phyloP scores from a whole-genome alignment of 352 stramenopile species.

The Phytopythium vexans region DNA sequence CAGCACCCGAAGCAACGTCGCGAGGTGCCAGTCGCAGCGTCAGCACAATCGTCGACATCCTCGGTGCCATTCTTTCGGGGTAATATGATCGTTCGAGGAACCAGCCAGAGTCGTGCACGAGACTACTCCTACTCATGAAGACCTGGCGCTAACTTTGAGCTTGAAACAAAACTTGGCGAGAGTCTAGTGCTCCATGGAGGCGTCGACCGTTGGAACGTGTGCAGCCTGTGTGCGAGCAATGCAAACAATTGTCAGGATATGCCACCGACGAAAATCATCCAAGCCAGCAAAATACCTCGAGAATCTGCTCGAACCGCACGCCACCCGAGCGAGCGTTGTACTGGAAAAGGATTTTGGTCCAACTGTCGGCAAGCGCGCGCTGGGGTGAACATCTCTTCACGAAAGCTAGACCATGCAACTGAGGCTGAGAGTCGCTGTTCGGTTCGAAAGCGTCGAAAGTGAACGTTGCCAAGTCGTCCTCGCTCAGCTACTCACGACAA shows the following conservation, averaged over 20 bases:
- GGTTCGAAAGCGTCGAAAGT: conserved; percentile 66
- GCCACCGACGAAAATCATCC: not conserved
- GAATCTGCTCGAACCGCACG: conserved; percentile 56
- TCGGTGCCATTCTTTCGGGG: conserved; percentile 67
- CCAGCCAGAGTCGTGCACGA: conserved; percentile 40
- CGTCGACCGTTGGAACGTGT: conserved; percentile 17
- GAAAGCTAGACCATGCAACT: conserved; percentile 56
- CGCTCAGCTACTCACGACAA: conserved; percentile 35
- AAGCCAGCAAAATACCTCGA: conserved; percentile 38
- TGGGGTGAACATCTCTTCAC: conserved; percentile 78
- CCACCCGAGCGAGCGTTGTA: conserved; percentile 61
- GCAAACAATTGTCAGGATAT: conserved; percentile 3
- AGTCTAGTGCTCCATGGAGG: conserved; percentile 33
- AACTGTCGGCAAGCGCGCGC: conserved; percentile 80
- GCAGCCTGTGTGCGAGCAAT: conserved; percentile 15
- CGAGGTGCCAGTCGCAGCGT: not conserved
- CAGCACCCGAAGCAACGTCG: conserved; percentile 13
- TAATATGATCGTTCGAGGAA: conserved; percentile 59
- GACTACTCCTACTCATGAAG: conserved; percentile 28
- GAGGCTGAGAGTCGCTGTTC: conserved; percentile 36
- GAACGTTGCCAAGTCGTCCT: conserved; percentile 80
- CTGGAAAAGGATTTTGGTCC: conserved; percentile 88
- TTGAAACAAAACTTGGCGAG: not conserved
- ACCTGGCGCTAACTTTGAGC: conserved; percentile 1
- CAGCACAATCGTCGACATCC: conserved; percentile 17